These are phyloP conservation scores for Drechslerella coelobrocha DNA, from an alignment of 2,329 filamentous ascomycete genomes.

Conservation along the genomic window DNA sequence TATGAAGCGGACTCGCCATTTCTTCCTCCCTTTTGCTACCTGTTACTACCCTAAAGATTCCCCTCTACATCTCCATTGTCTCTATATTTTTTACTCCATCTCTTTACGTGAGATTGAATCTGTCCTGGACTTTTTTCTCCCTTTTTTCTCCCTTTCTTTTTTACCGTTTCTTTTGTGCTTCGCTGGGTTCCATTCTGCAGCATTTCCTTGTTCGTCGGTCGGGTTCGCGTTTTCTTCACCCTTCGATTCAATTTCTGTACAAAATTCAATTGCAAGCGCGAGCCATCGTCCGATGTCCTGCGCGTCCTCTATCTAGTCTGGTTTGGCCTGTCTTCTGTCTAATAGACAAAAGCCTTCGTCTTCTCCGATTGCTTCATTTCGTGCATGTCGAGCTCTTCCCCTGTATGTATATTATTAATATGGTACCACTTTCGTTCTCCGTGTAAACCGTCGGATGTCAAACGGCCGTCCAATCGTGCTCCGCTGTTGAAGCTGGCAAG, in stretches of 20 bases:
- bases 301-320: not conserved
- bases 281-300: not conserved
- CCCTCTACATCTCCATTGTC: not conserved
- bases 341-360: constrained; percentile 1
- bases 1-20: constrained; percentile 39
- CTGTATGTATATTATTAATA: constrained; percentile 3
- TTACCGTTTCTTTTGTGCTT: constrained; percentile 13
- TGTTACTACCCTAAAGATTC: not conserved
- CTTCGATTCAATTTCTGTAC: not conserved
- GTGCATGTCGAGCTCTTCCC: not conserved
- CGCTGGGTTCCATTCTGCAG: too few species aligned
- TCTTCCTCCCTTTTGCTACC: not conserved
- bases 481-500: not conserved
- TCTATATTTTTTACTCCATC: not conserved
- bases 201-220: constrained; percentile 6
- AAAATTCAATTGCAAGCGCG: not conserved
- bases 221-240: constrained; percentile 1
- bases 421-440: not conserved
- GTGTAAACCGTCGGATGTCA: not conserved
- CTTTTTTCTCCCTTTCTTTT: not conserved
- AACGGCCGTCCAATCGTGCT: not conserved
- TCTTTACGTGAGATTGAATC: too few species aligned
- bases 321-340: not conserved
- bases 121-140: not conserved
- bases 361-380: not conserved